Percentiles rank a stretch among this genome's conserved stretches.
phyloP scores from a whole-genome alignment of 768 basidiomycete species.

The Serendipita sp. region DNA sequence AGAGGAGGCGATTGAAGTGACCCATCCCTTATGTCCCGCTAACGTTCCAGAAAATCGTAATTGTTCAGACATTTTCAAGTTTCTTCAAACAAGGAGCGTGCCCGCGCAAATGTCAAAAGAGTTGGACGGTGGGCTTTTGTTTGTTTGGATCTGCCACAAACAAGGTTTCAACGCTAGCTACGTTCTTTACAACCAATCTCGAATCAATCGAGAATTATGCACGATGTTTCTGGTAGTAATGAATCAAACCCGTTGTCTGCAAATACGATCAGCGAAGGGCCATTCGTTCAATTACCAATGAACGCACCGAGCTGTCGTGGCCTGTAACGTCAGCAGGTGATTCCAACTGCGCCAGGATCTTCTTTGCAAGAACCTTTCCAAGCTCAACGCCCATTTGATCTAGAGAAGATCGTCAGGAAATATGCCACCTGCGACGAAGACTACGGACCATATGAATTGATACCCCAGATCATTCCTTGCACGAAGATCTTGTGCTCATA shows the following conservation, averaged over 20 bases:
- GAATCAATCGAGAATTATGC: slow-evolving; percentile 8
- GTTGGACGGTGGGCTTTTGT: background rate
- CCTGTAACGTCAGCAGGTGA: slow-evolving; percentile 62
- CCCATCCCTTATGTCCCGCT: slow-evolving; percentile 91
- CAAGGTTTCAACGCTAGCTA: slow-evolving; percentile 1
- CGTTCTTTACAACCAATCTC: background rate
- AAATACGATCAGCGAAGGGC: slow-evolving; percentile 6
- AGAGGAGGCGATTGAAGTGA: slow-evolving; percentile 96
- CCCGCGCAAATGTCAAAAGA: background rate
- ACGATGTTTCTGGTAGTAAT: slow-evolving; percentile 87
- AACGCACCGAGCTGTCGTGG: slow-evolving; percentile 67
- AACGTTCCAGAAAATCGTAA: slow-evolving; percentile 85
- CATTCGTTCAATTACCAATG: slow-evolving; percentile 8
- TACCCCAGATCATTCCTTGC: slow-evolving; percentile 94
- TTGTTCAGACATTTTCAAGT: slow-evolving; percentile 51
- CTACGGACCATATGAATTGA: slow-evolving; percentile 87
- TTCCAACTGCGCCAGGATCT: slow-evolving; percentile 79
- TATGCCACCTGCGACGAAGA: background rate
- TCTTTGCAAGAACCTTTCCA: slow-evolving; percentile 93
- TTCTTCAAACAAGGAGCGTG: background rate
- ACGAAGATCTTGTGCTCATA: slow-evolving; percentile 99
- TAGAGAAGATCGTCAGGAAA: slow-evolving; percentile 19
- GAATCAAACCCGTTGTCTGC: slow-evolving; percentile 89
- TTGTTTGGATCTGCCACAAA: background rate
- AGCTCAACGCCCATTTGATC: slow-evolving; percentile 99